Percentiles rank a stretch among this genome's conserved stretches.
Conservation (phyloP, 345 rosid species). For the Bretschneidera sinensis region DNA sequence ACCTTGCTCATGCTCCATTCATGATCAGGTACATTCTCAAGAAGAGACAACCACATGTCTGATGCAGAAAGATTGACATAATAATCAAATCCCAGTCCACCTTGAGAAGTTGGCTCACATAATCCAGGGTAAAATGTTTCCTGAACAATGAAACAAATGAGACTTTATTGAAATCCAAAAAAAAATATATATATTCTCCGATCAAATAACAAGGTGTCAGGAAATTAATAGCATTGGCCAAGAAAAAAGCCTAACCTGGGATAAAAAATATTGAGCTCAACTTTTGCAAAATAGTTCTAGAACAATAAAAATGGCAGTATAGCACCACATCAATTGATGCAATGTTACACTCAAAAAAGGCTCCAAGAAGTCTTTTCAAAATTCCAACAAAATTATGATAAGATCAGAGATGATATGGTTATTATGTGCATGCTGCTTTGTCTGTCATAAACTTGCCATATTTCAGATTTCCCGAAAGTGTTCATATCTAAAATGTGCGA, state of each 20-base stretch:
- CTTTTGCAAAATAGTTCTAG: background rate
- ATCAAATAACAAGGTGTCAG: background rate
- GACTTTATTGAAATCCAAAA: slow-evolving; percentile 12
- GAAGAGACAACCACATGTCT: slow-evolving; percentile 89
- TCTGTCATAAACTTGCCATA: background rate
- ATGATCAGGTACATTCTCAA: slow-evolving; percentile 56
- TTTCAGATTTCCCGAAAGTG: background rate
- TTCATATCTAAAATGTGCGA: background rate
- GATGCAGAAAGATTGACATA: slow-evolving; percentile 79
- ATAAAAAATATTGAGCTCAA: too few relatives aligned
- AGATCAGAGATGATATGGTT: background rate
- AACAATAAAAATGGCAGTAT: background rate
- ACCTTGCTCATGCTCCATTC: slow-evolving; percentile 99
- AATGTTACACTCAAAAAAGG: background rate
- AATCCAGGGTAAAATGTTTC: slow-evolving; percentile 89
- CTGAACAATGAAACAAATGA: slow-evolving; percentile 31
- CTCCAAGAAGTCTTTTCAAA: background rate
- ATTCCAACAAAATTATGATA: background rate
- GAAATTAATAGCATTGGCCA: background rate
- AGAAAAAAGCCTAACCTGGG: background rate
- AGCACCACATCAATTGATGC: background rate
- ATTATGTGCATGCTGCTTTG: background rate
- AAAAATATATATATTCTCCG: background rate
- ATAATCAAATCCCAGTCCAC: slow-evolving; percentile 94
- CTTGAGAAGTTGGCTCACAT: slow-evolving; percentile 85